Evolutionary conservation across 192 early-diverging fungal genomes (phyloP), one percentile per base, ranked within the genome.

Genomic region (Coemansia reversa): DNA sequence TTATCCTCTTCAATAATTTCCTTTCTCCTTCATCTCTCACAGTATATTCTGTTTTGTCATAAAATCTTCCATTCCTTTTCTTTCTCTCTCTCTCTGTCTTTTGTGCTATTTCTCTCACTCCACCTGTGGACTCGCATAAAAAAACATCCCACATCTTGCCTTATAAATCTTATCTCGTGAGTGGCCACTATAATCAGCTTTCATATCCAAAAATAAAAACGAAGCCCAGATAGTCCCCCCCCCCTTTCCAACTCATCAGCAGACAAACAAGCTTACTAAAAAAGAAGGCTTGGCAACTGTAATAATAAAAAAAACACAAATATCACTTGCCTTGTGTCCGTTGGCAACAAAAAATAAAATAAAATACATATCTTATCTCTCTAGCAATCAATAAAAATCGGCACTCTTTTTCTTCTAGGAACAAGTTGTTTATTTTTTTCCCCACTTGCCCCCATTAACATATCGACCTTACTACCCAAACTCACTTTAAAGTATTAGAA

Each of bases 151-250:
- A 55, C 25, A 19, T 24, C 32, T 55, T 55, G 27, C 54, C 27
- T 28, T 28, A 30, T 55, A 32, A 32, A 28, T 32, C 28, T 56
- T 33, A 56, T 33, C 55, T 33, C 29, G 33, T 33, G 25, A 20
- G 55, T 33, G 33, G 55, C 28, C 33, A 45, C 39, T 33, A 56
- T 20, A 30, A 33, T 56, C 33, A 23, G 22, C 20, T 30, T 35
- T 45, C 39, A 33, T 56, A n/a, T 18, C 55, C 28, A 56, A 56
- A 33, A 56, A 56, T 22, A 56, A 29, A 27, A 50, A 50, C n/a
- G 0, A 52, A 52, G 22, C 24, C 49, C 49, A 50, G 4, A 11
- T 45, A 45, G 39, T 39, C 12, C 7, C 1, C 35, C 35, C 12
- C 8, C 39, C 9, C 12, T 14, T 16, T 56, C 29, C 55, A 30